Conservation (phyloP, 495 filamentous ascomycete genomes). For the Penicillium coffeae region DNA sequence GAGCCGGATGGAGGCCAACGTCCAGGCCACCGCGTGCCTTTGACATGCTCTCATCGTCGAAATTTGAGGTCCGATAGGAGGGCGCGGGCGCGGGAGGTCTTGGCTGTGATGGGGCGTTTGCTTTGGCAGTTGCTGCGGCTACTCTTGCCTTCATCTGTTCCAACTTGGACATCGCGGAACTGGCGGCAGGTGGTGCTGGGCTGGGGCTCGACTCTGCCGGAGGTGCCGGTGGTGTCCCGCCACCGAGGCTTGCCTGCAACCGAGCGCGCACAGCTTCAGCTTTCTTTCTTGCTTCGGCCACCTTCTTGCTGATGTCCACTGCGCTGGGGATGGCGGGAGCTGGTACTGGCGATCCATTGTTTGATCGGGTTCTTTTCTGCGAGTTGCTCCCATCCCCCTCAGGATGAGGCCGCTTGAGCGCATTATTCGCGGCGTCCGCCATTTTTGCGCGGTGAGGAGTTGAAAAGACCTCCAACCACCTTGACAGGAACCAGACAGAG, state of each 20-base stretch:
- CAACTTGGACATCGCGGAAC: slow-evolving; percentile 47
- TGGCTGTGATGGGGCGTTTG: slow-evolving; percentile 41
- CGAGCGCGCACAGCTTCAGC: slow-evolving; percentile 57
- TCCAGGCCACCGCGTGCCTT: slow-evolving; percentile 74
- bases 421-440: slow-evolving; percentile 48
- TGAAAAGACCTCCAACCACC: background rate
- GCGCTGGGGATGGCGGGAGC: slow-evolving; percentile 34
- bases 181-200: slow-evolving; percentile 43
- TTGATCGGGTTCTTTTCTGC: slow-evolving; percentile 57
- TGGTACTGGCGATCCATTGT: slow-evolving; percentile 55
- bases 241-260: slow-evolving; percentile 43
- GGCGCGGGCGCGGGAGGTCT: slow-evolving; percentile 34
- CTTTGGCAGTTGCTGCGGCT: slow-evolving; percentile 66
- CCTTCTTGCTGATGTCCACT: slow-evolving; percentile 56
- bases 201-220: slow-evolving; percentile 32
- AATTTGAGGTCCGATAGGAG: slow-evolving; percentile 36
- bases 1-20: slow-evolving; percentile 82
- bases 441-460: slow-evolving; percentile 25
- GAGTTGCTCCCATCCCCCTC: slow-evolving; percentile 49
- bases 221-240: slow-evolving; percentile 27
- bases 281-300: slow-evolving; percentile 60
- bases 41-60: slow-evolving; percentile 46
- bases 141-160: slow-evolving; percentile 79
- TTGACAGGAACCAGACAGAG: background rate
- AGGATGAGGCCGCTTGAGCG: slow-evolving; percentile 57